Evolutionary conservation across 2,329 filamentous ascomycete genomes (phyloP), one percentile per base, ranked within the genome.

Genomic region (Chalara sp.): DNA sequence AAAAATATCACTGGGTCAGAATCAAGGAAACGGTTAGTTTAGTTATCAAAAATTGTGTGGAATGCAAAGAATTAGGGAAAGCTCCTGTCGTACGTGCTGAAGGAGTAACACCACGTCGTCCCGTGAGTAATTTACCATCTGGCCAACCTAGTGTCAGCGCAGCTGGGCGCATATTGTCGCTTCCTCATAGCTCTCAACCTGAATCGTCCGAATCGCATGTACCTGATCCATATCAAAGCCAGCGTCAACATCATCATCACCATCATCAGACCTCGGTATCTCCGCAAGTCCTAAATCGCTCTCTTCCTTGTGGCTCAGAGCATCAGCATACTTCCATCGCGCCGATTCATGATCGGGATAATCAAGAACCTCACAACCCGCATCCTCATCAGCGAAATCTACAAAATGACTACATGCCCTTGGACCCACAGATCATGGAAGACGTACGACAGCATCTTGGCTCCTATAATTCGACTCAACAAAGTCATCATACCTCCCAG

Each of bases 1-100:
- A 96, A 65, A 87, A 86, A 64, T 96, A 92, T 66, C 93, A 97
- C 70, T 99, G 93, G 93, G 91, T 95, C 45, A 82, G 92, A 54
- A 97, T 97, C 72, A 99, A 97, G 68, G 91, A 96, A 70, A 97
- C 92, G 1, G 93, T 96, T 55, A 93, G 87, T 66, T 84, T 92
- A 66, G 91, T 96, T 61, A 96, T 97, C 69, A 86, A 88, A 61
- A 92, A 93, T 62, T 99, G 93, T 69, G 72, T 79, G 6, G 85
- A 95, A 65, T 97, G 92, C 72, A 95, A 92, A 70, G 89, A 95
- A 62, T 73, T 80, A 37, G 78, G 81, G 54, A 87, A 87, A 66
- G 72, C 76, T 32, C 72, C 76, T 35, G 50, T 56, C 37, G 59
- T 62, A 21, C 58, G 57, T 29, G 53, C 54, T 51, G 61, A 63